Evolutionary conservation across 2,329 filamentous ascomycete genomes (phyloP).

Genomic region (Epichloe glyceriae): DNA sequence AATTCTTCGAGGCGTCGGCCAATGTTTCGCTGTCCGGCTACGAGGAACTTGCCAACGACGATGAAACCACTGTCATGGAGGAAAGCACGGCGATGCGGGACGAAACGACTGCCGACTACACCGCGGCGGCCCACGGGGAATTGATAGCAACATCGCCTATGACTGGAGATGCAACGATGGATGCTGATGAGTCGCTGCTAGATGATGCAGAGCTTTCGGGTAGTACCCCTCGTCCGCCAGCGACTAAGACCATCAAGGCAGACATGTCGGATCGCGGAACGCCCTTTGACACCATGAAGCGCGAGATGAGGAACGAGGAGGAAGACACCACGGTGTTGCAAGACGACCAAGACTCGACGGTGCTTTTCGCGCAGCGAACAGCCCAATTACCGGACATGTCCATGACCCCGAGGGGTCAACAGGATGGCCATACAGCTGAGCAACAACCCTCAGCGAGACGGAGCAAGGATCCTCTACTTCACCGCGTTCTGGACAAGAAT

Average conservation of each 20-base stretch:
- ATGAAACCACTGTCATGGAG: constrained; percentile 38
- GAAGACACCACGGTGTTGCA: constrained; percentile 21
- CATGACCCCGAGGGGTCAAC: constrained; percentile 41
- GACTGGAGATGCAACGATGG: constrained; percentile 22
- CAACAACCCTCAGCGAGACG: constrained; percentile 17
- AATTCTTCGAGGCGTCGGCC: constrained; percentile 97
- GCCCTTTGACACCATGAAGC: constrained; percentile 61
- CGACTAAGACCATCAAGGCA: constrained; percentile 34
- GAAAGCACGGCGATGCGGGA: constrained; percentile 45
- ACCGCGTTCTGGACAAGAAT: constrained; percentile 88
- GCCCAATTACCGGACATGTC: constrained; percentile 48
- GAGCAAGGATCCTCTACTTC: constrained; percentile 64
- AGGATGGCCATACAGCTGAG: constrained; percentile 18
- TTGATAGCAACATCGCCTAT: constrained; percentile 20
- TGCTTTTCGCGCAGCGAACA: constrained; percentile 38
- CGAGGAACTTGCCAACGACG: constrained; percentile 63
- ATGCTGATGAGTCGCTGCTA: constrained; percentile 51
- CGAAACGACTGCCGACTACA: constrained; percentile 37
- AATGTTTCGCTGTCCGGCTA: constrained; percentile 95
- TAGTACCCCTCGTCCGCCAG: constrained; percentile 52
- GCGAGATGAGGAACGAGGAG: constrained; percentile 44
- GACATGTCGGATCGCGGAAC: constrained; percentile 57
- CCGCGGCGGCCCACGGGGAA: constrained; percentile 27
- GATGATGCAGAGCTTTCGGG: constrained; percentile 50
- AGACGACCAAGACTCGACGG: constrained; percentile 32